phyloP scores from a whole-genome alignment of 192 early-diverging fungal genomes.

The Piromyces sp. region DNA sequence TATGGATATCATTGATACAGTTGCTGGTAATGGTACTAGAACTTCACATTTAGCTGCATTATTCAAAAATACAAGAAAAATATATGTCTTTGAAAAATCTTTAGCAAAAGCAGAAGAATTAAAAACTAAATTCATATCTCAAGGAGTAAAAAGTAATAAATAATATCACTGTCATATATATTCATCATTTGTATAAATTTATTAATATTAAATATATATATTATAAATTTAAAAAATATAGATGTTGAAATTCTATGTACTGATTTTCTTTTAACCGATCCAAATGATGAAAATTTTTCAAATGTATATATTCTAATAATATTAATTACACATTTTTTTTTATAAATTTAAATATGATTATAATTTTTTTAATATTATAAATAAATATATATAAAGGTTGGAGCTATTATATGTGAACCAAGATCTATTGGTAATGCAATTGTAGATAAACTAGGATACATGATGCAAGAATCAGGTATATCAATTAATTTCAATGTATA shows the following conservation, averaged over 20 bases:
- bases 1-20: slow-evolving; percentile 16
- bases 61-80: not conserved
- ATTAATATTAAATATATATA: not conserved
- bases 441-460: not conserved
- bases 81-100: not conserved
- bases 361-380: too few relatives aligned
- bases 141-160: slow-evolving; percentile 9
- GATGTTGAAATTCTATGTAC: slow-evolving; percentile 17
- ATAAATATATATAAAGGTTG: slow-evolving; percentile 11
- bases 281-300: not conserved
- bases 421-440: not conserved
- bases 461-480: slow-evolving; percentile 17
- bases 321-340: too few relatives aligned
- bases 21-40: slow-evolving; percentile 23
- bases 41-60: not conserved
- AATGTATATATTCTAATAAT: not conserved
- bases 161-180: not conserved
- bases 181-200: not conserved
- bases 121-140: not conserved
- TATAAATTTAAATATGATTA: too few relatives aligned
- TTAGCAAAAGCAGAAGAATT: not conserved
- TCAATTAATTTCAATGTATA: too few relatives aligned
- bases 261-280: not conserved
- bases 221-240: too few relatives aligned
- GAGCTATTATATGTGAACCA: not conserved